Percentiles rank a stretch among this genome's conserved stretches.
Conservation (phyloP, 1,284 basidiomycete genomes). For the Cryptococcus amylolentus region DNA sequence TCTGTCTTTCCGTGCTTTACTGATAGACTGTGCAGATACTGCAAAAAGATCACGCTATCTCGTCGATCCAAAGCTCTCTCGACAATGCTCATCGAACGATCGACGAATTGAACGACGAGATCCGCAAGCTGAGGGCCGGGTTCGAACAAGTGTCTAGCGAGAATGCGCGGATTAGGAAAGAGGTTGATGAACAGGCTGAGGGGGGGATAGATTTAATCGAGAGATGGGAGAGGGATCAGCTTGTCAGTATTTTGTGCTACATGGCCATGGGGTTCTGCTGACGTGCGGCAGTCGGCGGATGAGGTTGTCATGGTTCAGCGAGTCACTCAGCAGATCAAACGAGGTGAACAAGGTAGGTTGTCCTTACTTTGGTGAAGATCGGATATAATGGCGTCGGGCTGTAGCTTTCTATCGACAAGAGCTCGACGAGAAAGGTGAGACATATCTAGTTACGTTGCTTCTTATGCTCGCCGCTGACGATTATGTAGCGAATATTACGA, state of each 20-base stretch:
- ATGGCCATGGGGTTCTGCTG: not conserved
- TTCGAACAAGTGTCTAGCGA: not conserved
- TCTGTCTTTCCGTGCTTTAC: too few species aligned
- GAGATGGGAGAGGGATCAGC: conserved; percentile 2
- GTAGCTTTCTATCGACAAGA: conserved; percentile 1
- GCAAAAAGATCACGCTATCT: not conserved
- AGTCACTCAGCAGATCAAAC: not conserved
- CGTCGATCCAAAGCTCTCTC: not conserved
- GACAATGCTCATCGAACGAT: not conserved
- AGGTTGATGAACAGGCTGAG: not conserved
- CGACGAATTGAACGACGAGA: not conserved
- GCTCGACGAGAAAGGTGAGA: conserved; percentile 1
- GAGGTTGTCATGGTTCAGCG: conserved; percentile 1
- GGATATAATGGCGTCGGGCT: not conserved
- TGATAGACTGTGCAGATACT: not conserved
- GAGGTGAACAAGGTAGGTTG: not conserved
- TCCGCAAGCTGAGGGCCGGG: not conserved
- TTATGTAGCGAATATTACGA: not conserved
- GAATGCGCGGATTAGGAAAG: not conserved
- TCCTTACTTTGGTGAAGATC: not conserved
- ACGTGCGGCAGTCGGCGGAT: not conserved
- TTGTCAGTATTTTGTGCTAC: not conserved
- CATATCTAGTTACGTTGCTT: not conserved
- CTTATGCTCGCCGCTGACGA: too few species aligned
- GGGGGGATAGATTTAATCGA: not conserved